Evolutionary conservation across 208 protist genomes (phyloP), one percentile per base, ranked within the genome.

Genomic region (Acanthamoeba healyi): DNA sequence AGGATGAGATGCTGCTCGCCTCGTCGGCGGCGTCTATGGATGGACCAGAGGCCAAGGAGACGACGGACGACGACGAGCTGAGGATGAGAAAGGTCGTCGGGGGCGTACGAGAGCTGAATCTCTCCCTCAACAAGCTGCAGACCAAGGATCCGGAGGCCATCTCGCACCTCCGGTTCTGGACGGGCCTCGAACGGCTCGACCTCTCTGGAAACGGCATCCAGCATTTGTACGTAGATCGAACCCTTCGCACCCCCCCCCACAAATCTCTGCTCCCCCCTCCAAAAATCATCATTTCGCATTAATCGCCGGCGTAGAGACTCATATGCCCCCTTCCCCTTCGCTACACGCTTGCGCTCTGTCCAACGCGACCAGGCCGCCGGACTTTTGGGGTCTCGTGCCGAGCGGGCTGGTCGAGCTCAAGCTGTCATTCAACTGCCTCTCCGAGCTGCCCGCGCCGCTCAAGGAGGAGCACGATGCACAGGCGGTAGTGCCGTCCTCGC

Each of bases 61-160:
- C 7, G 6, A 54, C 24, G n/a, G n/a, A n/a, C n/a, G n/a, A n/a
- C n/a, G n/a, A n/a, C n/a, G n/a, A n/a, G n/a, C n/a, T n/a, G n/a
- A n/a, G 44, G 40, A 54, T 36, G 74, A 14, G 22, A n/a, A 54
- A 22, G 36, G 40, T 82, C 15, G 44, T 54, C 9, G 36, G 15
- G 0, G 42, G 42, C 36, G 26, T 82, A 24, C 34, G 40, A 3
- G 74, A 82, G 29, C 38, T 82, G 14, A 82, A 54, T 34, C 74
- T 82, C 17, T 44, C 74, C 0, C 74, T 82, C 74, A 82, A 82
- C 74, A 82, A 82, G 74, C n/a, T 82, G 74, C 36, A 54, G 22
- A 40, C 24, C 0, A 32, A 44, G 9, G 17, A 70, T 36, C 0
- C 38, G 10, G 42, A 44, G 40, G 42, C 74, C 17, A 29, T 82